phyloP scores from a whole-genome alignment of 2,329 filamentous ascomycete genomes.

The Blastomyces silverae region DNA sequence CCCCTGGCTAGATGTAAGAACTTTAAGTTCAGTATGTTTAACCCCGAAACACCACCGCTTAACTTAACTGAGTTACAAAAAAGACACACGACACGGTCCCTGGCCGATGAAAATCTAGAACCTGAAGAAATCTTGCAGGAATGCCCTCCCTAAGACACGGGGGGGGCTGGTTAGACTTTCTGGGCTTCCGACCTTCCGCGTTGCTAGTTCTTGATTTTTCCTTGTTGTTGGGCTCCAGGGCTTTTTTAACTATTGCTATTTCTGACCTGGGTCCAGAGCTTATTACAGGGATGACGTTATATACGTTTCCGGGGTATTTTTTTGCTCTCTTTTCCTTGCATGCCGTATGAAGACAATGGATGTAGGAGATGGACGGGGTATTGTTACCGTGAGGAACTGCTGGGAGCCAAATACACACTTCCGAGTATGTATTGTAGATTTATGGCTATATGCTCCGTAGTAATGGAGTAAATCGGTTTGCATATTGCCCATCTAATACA shows the following conservation, averaged over 20 bases:
- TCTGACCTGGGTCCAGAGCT: not conserved
- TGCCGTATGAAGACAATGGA: too few species aligned
- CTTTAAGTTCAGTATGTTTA: not conserved
- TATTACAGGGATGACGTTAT: not conserved
- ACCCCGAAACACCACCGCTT: not conserved
- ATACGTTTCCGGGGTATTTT: not conserved
- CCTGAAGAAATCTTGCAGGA: not conserved
- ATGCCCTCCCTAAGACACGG: not conserved
- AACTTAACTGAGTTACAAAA: not conserved
- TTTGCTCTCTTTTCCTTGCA: too few species aligned
- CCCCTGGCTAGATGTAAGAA: not conserved
- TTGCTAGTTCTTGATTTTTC: not conserved
- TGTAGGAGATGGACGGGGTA: not conserved
- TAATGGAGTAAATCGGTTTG: too few species aligned
- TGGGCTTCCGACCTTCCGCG: not conserved
- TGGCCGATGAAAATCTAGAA: not conserved
- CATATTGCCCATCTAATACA: too few species aligned
- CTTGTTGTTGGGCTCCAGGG: too few species aligned
- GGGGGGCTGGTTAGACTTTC: not conserved
- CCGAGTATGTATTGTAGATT: too few species aligned
- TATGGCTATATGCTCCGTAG: too few species aligned
- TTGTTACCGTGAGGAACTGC: too few species aligned
- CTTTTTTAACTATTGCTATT: not conserved
- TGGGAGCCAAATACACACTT: too few species aligned
- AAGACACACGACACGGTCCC: not conserved